Base-by-base conservation (phyloP, 2,329 filamentous ascomycete species). In the Domatiomyces catenatus region DNA sequence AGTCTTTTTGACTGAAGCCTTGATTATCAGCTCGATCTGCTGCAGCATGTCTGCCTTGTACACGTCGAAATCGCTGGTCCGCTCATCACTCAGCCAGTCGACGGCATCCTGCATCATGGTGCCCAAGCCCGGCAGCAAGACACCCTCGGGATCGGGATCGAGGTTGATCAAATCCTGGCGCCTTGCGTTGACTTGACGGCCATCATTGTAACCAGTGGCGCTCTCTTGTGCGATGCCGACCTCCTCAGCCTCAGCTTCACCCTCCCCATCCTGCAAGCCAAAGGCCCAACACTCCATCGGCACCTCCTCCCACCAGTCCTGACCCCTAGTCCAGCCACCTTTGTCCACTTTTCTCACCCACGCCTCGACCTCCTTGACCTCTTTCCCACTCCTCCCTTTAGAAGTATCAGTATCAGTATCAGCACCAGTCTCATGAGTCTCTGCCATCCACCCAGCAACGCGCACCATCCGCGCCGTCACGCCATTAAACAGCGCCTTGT, bases 291-390 rank as follows among this genome's bases (percentile, higher is more conserved):
- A 52, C 42, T 47, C 51, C 46, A 59, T 59, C 6, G 68, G 67
- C 44, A 73, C 72, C 56, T 84, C 79, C 24, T 72, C 67, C 53
- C 84, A 85, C 83, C 83, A 86, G 59, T 85, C 80, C 48, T 75
- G 63, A 3, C 63, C 81, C 73, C 76, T 71, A 17, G 75, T 66
- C 69, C 72, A 76, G 1, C 63, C 63, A 19, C 67, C 64, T 18
- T 64, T 62, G 56, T 67, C 74, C 43, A 84, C 73, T 51, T 76
- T 67, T 18, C 74, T 65, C 52, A 84, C 73, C 55, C 82, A 83
- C 53, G 84, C 78, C 39, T 87, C 73, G 36, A 82, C 76, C 48
- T 63, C 64, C 8, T 63, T 62, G 50, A 66, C 62, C 18, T 57
- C 54, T 46, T 70, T 68, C 12, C 45, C 10, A 54, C 42, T 22